These are phyloP conservation scores for Trametes pubescens DNA, from an alignment of 1,284 basidiomycete genomes.

Conservation along the genomic window DNA sequence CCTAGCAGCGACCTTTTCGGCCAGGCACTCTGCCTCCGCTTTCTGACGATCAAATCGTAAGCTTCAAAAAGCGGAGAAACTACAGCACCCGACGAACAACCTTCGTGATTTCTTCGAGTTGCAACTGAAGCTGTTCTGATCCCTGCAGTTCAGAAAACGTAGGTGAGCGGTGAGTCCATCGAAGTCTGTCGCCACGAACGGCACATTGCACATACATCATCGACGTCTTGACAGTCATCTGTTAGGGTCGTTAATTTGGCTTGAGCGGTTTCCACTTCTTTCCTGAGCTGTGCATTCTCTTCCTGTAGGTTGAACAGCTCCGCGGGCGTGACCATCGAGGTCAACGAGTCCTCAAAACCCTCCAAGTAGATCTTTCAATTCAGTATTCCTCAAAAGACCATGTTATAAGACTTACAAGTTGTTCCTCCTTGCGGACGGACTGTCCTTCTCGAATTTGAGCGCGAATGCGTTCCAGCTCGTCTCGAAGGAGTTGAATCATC, in stretches of 20 bases:
- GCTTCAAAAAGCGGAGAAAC: not conserved
- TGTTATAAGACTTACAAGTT: not conserved
- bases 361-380: not conserved
- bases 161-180: no score
- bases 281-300: slow-evolving; percentile 20
- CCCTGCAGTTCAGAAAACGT: no score
- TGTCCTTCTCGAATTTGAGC: slow-evolving; percentile 13
- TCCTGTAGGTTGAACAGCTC: slow-evolving; percentile 16
- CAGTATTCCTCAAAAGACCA: not conserved
- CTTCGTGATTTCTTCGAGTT: not conserved
- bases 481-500: slow-evolving; percentile 25
- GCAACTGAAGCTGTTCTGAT: not conserved
- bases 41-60: not conserved
- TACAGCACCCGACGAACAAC: not conserved
- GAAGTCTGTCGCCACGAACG: not conserved
- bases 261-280: slow-evolving; percentile 1
- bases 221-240: not conserved
- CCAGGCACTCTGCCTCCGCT: not conserved
- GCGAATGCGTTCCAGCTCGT: slow-evolving; percentile 26
- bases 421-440: not conserved
- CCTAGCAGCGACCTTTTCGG: not conserved
- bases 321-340: not conserved
- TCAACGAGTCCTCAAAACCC: not conserved
- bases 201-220: not conserved
- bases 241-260: not conserved